A percentile compares a stretch with the other conserved stretches of the same genome.
These are phyloP conservation scores for Calonectria multiphialidica DNA, from an alignment of 2,329 filamentous ascomycete genomes.

Conservation along the genomic window DNA sequence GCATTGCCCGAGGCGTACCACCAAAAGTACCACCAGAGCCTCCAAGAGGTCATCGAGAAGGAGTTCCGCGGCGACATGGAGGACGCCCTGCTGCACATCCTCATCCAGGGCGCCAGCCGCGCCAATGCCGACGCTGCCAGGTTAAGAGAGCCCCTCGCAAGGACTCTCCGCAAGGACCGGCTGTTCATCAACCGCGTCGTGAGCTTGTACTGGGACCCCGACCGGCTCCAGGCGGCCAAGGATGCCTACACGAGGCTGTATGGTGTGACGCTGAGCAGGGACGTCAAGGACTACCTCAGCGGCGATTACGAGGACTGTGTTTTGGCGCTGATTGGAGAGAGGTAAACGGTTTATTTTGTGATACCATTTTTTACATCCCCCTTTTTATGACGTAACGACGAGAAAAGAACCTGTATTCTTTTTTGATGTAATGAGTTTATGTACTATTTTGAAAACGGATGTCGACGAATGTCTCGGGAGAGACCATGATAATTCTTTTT, in stretches of 20 bases:
- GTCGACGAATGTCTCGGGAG: background rate
- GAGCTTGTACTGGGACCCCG: conserved; percentile 48
- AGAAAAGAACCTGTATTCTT: background rate
- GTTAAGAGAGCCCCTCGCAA: conserved; percentile 42
- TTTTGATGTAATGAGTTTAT: background rate
- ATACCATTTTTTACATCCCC: background rate
- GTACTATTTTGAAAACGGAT: background rate
- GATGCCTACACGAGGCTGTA: conserved; percentile 71
- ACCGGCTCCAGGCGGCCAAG: conserved; percentile 51
- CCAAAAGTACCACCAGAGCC: conserved; percentile 48
- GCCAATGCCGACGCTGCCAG: conserved; percentile 42
- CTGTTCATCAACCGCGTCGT: conserved; percentile 49
- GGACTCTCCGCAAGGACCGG: conserved; percentile 43
- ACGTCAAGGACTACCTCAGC: conserved; percentile 43
- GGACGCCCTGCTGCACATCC: conserved; percentile 47
- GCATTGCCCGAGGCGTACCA: conserved; percentile 46
- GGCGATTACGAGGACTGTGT: conserved; percentile 47
- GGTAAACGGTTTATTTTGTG: conserved; percentile 25
- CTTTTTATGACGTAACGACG: background rate
- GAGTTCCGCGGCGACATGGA: conserved; percentile 51
- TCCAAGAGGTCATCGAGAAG: conserved; percentile 50
- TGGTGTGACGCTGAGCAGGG: conserved; percentile 59
- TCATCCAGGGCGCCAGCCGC: conserved; percentile 38
- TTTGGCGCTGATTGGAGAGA: conserved; percentile 45
- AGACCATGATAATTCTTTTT: background rate